Base-by-base conservation (phyloP, 805 yeast genomes). In the Yueomyces sp. region DNA sequence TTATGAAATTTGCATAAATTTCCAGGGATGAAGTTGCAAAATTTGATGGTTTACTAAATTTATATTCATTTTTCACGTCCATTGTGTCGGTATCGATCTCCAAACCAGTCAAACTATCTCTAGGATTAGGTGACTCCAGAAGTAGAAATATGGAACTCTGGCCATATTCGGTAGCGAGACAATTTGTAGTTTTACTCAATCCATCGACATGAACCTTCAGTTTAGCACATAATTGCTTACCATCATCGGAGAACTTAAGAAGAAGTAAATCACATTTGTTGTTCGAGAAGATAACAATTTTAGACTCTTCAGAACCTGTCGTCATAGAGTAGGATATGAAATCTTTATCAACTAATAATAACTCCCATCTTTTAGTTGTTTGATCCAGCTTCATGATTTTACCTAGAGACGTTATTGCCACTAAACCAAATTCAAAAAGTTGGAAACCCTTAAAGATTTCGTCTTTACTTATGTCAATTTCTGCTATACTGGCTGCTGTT, bases 81-180 rank as follows among this genome's bases (percentile, higher is more conserved):
- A 73, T 52, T 1, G 57, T 53, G 0, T 39, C 27, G 2, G 52
- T 44, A 29, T 60, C 51, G 38, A 79, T 50, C 36, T 64, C 65
- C 43, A 67, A 52, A 26, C 76, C 56, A 3, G 69, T 47, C 40
- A 82, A 67, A 3, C 76, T 73, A 40, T 75, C 77, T 3, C 60
- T 64, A 1, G 82, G 79, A 52, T 81, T 77, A 38, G 92, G 88
- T 12, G 85, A 76, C 50, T 83, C 92, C 4, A 72, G 54, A 19
- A 76, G 37, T 1, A 54, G 37, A 40, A 66, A 67, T 11, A 66
- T 47, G 11, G 29, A 5, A 5, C 54, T 54, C 1, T 58, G 56
- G 27, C 55, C 47, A 12, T 49, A 52, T 12, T 49, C 46, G 3
- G 57, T 47, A 0, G 68, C 55, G 38, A 80, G 53, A 9, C 74